These are phyloP conservation scores for Fusarium nurragi DNA, from an alignment of 2,329 filamentous ascomycete genomes.

Conservation along the genomic window DNA sequence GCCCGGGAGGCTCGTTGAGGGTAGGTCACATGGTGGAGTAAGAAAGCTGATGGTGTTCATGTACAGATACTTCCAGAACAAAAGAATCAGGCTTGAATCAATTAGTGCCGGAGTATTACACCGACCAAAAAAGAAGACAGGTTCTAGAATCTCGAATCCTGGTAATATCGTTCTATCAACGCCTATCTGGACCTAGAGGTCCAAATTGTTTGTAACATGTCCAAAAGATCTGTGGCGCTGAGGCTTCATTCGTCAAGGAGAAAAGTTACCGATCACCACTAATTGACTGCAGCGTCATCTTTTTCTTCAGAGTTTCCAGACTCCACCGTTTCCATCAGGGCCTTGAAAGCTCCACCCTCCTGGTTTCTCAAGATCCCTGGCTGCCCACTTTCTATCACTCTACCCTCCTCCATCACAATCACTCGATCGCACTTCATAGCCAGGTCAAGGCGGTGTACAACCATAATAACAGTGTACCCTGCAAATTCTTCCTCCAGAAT, in stretches of 20 bases:
- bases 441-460: slow-evolving; percentile 56
- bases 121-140: neutral
- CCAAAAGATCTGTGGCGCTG: too few relatives aligned
- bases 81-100: neutral
- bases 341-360: neutral
- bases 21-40: neutral
- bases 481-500: slow-evolving; percentile 52
- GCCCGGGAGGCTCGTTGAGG: neutral
- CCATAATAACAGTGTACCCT: slow-evolving; percentile 61
- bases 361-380: slow-evolving; percentile 1
- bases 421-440: slow-evolving; percentile 62
- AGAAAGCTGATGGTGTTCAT: neutral
- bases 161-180: neutral
- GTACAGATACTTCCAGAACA: neutral
- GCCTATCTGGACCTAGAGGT: neutral
- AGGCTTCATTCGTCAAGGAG: neutral
- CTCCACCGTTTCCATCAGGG: neutral
- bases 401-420: slow-evolving; percentile 59
- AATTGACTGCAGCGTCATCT: neutral
- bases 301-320: neutral
- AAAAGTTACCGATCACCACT: neutral
- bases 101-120: neutral
- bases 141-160: neutral
- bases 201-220: neutral
- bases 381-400: slow-evolving; percentile 51